Base-by-base conservation (phyloP, 257 asterid species). In the Solanum corneliomulleri region DNA sequence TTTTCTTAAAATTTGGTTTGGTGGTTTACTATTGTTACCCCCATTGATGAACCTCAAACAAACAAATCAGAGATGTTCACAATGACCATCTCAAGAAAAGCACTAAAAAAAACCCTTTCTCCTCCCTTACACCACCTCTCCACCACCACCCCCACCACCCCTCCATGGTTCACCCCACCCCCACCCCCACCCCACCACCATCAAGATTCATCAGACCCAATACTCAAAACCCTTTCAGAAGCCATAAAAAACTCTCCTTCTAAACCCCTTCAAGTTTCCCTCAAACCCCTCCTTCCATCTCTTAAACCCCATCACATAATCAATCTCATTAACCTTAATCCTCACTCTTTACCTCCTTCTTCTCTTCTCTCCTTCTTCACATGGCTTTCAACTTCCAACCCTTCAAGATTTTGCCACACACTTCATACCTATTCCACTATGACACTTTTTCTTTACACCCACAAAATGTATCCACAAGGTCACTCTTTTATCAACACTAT, bases 401-500 rank as follows among this genome's bases (percentile, higher is more conserved):
- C 94, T 81, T 84, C 92, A 87, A 77, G 88, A 62, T 95, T 91
- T 88, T 94, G 97, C 88, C 99, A 97, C 89, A 95, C 98, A 71
- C 93, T 97, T 86, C 91, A 90, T 44, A 90, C 98, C 27, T 97
- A 95, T 66, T 95, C 96, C 90, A 89, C 98, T 44, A 95, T 97
- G 98, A 88, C 90, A 90, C 99, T 95, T 86, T 94, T 94, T 39
- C 97, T 97, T 60, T 92, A 94, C 92, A 86, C 92, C 91, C 94
- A 94, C 92, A 89, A 92, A 41, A 91, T 95, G 95, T 42, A 91
- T 72, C 7, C 87, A 14, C 94, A 92, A 47, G 97, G 90, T 56
- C 92, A 91, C 37, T 68, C 60, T 39, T 93, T 97, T 25, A 71
- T 97, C 87, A 88, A 71, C 74, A 89, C 90, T 49, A 83, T 95